These are phyloP conservation scores for Cytospora piceae DNA, from an alignment of 2,329 filamentous ascomycete genomes.

Conservation along the genomic window DNA sequence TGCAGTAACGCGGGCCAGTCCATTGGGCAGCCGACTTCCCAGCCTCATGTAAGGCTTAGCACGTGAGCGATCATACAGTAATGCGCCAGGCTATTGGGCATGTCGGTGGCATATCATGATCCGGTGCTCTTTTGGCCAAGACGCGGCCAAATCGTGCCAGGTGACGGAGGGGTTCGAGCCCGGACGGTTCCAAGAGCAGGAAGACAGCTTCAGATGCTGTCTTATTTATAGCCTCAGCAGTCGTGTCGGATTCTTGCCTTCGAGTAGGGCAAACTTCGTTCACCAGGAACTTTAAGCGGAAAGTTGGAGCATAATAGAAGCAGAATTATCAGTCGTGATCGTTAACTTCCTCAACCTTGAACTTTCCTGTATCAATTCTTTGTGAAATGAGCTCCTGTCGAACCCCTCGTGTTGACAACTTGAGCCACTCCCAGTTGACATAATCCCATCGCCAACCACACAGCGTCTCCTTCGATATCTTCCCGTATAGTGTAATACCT, in stretches of 20 bases:
- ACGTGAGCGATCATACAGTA: not conserved
- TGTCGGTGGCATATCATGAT: not conserved
- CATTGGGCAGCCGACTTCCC: not conserved
- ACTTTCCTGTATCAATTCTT: too few species aligned
- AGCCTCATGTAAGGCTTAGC: not conserved
- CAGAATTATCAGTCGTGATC: not conserved
- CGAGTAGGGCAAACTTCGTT: not conserved
- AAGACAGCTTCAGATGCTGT: not conserved
- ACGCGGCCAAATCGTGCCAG: not conserved
- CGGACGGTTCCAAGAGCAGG: not conserved
- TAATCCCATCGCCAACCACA: too few species aligned
- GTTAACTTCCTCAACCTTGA: not conserved
- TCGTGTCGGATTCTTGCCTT: not conserved
- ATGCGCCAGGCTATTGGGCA: not conserved
- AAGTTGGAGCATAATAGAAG: not conserved
- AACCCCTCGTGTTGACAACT: not conserved
- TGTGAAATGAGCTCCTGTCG: too few species aligned
- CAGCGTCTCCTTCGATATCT: too few species aligned
- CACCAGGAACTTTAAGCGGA: not conserved
- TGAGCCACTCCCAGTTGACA: not conserved
- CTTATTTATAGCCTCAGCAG: not conserved
- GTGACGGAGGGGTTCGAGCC: not conserved
- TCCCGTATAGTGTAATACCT: too few species aligned
- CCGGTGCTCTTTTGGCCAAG: not conserved
- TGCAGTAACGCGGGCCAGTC: not conserved